Percentiles rank a stretch among this genome's conserved stretches.
These are phyloP conservation scores for Nitzschia sp. DNA, from an alignment of 108 stramenopile species.

Conservation along the genomic window DNA sequence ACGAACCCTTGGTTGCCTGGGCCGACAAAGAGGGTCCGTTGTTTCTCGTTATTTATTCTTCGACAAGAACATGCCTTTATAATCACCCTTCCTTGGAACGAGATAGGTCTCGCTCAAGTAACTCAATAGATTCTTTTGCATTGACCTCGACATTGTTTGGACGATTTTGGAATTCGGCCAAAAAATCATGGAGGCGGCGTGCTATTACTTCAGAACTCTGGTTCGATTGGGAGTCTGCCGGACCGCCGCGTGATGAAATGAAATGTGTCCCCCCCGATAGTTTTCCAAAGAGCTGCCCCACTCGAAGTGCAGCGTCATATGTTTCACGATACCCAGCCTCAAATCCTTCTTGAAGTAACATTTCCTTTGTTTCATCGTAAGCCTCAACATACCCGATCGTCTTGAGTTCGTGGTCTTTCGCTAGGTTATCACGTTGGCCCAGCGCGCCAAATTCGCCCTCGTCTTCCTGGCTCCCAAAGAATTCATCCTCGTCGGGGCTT, in stretches of 20 bases:
- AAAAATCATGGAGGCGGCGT: neutral
- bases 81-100: neutral
- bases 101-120: neutral
- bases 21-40: no score
- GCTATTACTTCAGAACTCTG: neutral
- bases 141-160: neutral
- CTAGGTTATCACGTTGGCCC: slow-evolving; percentile 9
- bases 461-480: slow-evolving; percentile 29
- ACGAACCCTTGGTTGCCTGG: no score
- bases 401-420: slow-evolving; percentile 18
- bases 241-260: neutral
- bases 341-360: slow-evolving; percentile 76
- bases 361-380: slow-evolving; percentile 68
- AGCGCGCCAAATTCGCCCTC: slow-evolving; percentile 20
- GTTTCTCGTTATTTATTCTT: no score
- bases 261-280: neutral
- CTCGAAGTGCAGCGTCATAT: slow-evolving; percentile 41
- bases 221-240: neutral
- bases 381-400: slow-evolving; percentile 61
- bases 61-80: neutral
- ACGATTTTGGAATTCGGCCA: neutral
- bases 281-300: slow-evolving; percentile 55
- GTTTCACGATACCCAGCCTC: slow-evolving; percentile 63
- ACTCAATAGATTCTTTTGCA: neutral
- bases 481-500: slow-evolving; percentile 34